Evolutionary conservation across 805 yeast species (phyloP), one percentile per base, ranked within the genome.

Genomic region (Nakazawaea populi): DNA sequence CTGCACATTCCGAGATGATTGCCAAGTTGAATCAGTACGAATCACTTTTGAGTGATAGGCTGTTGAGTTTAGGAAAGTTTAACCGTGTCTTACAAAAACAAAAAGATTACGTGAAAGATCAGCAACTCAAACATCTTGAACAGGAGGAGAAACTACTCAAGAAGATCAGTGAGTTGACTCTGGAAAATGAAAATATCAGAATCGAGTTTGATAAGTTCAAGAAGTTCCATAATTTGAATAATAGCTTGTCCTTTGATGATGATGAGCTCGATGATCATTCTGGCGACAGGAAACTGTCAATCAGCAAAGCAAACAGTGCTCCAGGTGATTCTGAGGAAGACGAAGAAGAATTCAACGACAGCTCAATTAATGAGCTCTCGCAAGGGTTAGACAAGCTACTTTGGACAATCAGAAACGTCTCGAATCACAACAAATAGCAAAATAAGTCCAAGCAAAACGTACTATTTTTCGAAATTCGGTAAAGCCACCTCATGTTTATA

Each of bases 171-270:
- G 41, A 42, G 35, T 38, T 46, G 36, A 46, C n/a, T 2, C 14
- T 38, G 47, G 44, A 51, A 42, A 51, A 51, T 43, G 41, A 50
- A 42, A 50, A 50, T 32, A 32, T 50, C 29, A 40, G 42, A 28
- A 28, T 50, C 4, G 52, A 50, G 28, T 45, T 32, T 30, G 47
- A 50, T 24, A 50, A 46, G n/a, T 46, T 9, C n/a, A 50, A 46
- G 24, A 35, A 30, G 39, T 14, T 46, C 14, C 43, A 46, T 10
- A 42, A 42, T 30, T n/a, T 42, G 8, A 27, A 28, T 18, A 44
- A 31, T n/a, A 37, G 44, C 6, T 31, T 44, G 5, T 39, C 48
- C 6, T n/a, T 40, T 24, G 46, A 49, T 40, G 46, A 49, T n/a
- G 44, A 31, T 10, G 44, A 38, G 7, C 6, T 24, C 4, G 44